phyloP scores from a whole-genome alignment of 106 monocot genomes.

The Acanthochlamys bracteata region DNA sequence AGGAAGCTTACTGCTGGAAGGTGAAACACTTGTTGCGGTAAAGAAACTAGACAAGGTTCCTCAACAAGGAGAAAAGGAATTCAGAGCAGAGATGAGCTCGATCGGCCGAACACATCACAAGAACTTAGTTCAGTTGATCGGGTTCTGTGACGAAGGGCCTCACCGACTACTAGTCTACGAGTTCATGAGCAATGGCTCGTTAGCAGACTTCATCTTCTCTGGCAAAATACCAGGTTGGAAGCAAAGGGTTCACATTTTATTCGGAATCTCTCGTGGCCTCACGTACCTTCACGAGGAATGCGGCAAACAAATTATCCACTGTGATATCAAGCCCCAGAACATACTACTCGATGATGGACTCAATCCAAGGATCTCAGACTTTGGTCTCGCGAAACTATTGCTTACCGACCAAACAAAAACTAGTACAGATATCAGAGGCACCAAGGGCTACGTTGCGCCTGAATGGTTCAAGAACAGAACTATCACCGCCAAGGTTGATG shows the following conservation, averaged over 20 bases:
- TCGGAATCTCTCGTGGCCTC: slow-evolving; percentile 24
- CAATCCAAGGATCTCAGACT: slow-evolving; percentile 22
- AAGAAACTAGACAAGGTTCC: slow-evolving; percentile 13
- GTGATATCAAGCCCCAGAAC: slow-evolving; percentile 47
- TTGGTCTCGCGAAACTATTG: slow-evolving; percentile 32
- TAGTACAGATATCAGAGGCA: slow-evolving; percentile 29
- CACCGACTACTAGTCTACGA: slow-evolving; percentile 27
- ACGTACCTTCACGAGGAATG: slow-evolving; percentile 39
- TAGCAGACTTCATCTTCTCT: slow-evolving; percentile 15
- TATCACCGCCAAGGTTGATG: slow-evolving; percentile 37
- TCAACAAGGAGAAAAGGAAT: slow-evolving; percentile 12
- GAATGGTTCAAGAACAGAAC: slow-evolving; percentile 25
- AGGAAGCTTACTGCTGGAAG: slow-evolving; percentile 5
- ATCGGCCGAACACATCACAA: slow-evolving; percentile 39
- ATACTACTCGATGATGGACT: slow-evolving; percentile 21
- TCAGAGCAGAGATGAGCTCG: slow-evolving; percentile 18
- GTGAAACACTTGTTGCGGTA: slow-evolving; percentile 12
- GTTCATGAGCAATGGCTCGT: slow-evolving; percentile 29
- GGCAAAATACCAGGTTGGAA: slow-evolving; percentile 17
- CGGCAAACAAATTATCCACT: slow-evolving; percentile 22
- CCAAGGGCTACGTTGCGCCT: slow-evolving; percentile 31
- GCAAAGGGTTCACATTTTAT: slow-evolving; percentile 18
- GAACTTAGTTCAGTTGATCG: slow-evolving; percentile 26
- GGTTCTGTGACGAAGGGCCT: slow-evolving; percentile 31
- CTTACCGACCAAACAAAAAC: slow-evolving; percentile 5